These are phyloP conservation scores for Sphagnum magellanicum DNA, from an alignment of 228 moss, liverwort and hornwort genomes.

Conservation along the genomic window DNA sequence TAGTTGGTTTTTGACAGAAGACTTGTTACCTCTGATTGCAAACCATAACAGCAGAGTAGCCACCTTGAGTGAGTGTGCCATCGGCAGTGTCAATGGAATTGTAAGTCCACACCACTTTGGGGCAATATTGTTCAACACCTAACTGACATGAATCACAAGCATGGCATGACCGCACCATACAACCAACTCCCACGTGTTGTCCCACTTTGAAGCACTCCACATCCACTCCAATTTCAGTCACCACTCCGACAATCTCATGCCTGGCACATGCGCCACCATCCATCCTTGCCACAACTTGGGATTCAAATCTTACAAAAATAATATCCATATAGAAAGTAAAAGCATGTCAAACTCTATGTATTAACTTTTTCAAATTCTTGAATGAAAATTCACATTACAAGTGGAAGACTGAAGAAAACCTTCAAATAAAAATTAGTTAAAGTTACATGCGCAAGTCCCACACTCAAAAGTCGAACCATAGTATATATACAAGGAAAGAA, in stretches of 20 bases:
- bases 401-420: too few relatives aligned
- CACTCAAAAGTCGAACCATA: too few relatives aligned
- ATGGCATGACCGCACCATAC: conserved; percentile 22
- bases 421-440: too few relatives aligned
- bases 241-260: conserved; percentile 63
- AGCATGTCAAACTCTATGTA: too few relatives aligned
- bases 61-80: conserved; percentile 50
- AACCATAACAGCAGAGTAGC: conserved; percentile 57
- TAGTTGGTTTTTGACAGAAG: not conserved
- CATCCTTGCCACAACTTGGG: not conserved
- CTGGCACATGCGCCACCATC: conserved; percentile 8
- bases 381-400: too few relatives aligned
- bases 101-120: conserved; percentile 12
- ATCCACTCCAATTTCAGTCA: conserved; percentile 47
- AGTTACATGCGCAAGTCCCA: too few relatives aligned
- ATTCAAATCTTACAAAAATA: not conserved
- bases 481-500: too few relatives aligned
- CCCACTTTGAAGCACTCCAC: conserved; percentile 44
- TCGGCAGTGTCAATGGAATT: conserved; percentile 41
- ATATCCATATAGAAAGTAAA: too few relatives aligned
- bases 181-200: conserved; percentile 50
- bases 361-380: too few relatives aligned
- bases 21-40: conserved; percentile 31
- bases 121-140: conserved; percentile 27
- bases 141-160: conserved; percentile 35